phyloP scores from a whole-genome alignment of 768 basidiomycete species.

The Hygrophoropsis aurantiaca region DNA sequence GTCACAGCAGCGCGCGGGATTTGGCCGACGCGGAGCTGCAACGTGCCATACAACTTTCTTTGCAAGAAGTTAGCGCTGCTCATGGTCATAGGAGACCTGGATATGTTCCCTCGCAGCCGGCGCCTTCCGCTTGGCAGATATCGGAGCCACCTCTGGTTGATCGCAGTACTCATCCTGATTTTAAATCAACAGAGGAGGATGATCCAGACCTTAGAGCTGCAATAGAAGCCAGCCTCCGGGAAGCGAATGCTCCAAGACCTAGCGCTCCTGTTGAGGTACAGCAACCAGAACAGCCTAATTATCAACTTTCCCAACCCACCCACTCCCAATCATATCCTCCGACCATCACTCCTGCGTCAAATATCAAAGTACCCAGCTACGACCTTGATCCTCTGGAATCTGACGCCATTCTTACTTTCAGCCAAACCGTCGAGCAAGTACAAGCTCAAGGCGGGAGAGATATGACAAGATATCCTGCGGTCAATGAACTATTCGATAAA shows the following conservation, averaged over 20 bases:
- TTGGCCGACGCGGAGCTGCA: constrained; percentile 85
- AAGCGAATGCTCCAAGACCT: constrained; percentile 73
- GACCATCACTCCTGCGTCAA: constrained; percentile 35
- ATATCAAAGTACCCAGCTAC: constrained; percentile 66
- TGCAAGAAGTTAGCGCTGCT: constrained; percentile 69
- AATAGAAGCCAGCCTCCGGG: constrained; percentile 92
- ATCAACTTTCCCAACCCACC: constrained; percentile 26
- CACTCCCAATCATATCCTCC: constrained; percentile 49
- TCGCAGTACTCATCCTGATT: constrained; percentile 45
- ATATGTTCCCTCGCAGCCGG: constrained; percentile 66
- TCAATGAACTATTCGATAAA: constrained; percentile 82
- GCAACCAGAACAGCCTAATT: constrained; percentile 48
- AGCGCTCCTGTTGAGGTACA: constrained; percentile 72
- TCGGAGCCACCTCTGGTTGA: constrained; percentile 71
- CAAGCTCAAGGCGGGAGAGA: constrained; percentile 76
- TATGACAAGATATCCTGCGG: constrained; percentile 78
- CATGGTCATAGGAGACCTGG: constrained; percentile 53
- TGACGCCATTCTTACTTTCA: constrained; percentile 87
- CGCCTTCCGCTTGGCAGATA: constrained; percentile 52
- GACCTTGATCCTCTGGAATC: constrained; percentile 82
- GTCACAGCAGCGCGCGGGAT: constrained; percentile 59
- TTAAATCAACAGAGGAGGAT: constrained; percentile 44
- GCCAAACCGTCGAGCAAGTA: constrained; percentile 84
- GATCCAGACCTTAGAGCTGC: constrained; percentile 92
- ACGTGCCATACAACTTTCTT: constrained; percentile 87